phyloP scores from a whole-genome alignment of 1,284 basidiomycete genomes.

The Coniophora puteana region DNA sequence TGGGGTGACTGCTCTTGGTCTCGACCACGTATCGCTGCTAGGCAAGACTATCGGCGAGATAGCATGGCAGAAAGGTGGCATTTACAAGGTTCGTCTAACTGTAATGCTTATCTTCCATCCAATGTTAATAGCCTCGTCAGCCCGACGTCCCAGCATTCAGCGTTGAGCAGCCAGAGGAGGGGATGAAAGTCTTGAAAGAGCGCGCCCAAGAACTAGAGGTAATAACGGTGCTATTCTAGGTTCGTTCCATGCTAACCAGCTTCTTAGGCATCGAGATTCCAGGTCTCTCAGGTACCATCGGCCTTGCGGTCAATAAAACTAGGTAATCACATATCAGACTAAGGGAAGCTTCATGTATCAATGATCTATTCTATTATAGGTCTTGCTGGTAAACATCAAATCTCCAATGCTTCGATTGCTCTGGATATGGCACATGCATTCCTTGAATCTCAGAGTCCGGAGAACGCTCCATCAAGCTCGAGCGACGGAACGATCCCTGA shows the following conservation, averaged over 20 bases:
- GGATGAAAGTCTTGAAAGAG: slow-evolving; percentile 61
- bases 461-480: slow-evolving; percentile 14
- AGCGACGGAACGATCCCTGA: slow-evolving; percentile 40
- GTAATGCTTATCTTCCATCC: background rate
- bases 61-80: slow-evolving; percentile 94
- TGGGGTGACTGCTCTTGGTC: slow-evolving; percentile 86
- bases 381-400: slow-evolving; percentile 87
- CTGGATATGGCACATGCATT: slow-evolving; percentile 74
- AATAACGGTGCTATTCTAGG: background rate
- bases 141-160: slow-evolving; percentile 83
- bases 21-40: slow-evolving; percentile 91
- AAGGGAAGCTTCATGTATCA: no score
- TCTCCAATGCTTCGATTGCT: slow-evolving; percentile 88
- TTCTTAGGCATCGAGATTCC: slow-evolving; percentile 69
- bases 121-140: slow-evolving; percentile 32
- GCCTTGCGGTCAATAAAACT: slow-evolving; percentile 56
- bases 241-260: background rate
- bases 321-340: slow-evolving; percentile 38
- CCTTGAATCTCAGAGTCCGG: slow-evolving; percentile 30
- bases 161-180: slow-evolving; percentile 73
- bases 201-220: slow-evolving; percentile 70
- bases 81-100: slow-evolving; percentile 72
- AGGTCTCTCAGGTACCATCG: slow-evolving; percentile 46
- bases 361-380: slow-evolving; percentile 40
- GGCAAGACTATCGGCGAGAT: slow-evolving; percentile 91